Percentiles rank a stretch among this genome's conserved stretches.
Evolutionary conservation across 1,284 basidiomycete species (phyloP).

Genomic region (Ceratobasidium sp.): DNA sequence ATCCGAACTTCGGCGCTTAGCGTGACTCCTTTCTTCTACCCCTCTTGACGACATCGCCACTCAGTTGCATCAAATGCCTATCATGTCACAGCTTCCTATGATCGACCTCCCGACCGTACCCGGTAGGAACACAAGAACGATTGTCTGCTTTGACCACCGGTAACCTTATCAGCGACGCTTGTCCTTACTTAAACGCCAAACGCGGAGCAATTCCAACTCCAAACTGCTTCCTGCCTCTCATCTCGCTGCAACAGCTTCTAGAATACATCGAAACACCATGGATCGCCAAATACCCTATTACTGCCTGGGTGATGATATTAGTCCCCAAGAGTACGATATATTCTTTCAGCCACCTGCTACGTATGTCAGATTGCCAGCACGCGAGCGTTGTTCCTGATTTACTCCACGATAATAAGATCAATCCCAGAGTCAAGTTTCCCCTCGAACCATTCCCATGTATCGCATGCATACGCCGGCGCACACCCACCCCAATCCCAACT

Average conservation of each 20-base stretch:
- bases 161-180: not conserved
- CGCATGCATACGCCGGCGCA: not conserved
- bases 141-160: not conserved
- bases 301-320: not conserved
- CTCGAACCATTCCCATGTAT: not conserved
- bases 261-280: not conserved
- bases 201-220: not conserved
- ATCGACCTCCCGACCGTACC: conserved; percentile 18
- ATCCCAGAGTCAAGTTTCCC: not conserved
- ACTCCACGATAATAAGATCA: not conserved
- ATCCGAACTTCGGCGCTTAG: not conserved
- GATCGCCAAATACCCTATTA: not conserved
- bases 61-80: not conserved
- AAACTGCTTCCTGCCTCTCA: not conserved
- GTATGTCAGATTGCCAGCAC: not conserved
- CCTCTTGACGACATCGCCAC: conserved; percentile 16
- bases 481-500: not conserved
- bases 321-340: not conserved
- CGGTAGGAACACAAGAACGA: not conserved
- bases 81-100: conserved; percentile 17
- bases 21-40: conserved; percentile 4
- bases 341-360: not conserved
- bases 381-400: not conserved
- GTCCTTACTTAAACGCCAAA: not conserved
- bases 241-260: not conserved